These are phyloP conservation scores for Plicaturopsis crispa DNA, from an alignment of 768 basidiomycete species.

Conservation along the genomic window DNA sequence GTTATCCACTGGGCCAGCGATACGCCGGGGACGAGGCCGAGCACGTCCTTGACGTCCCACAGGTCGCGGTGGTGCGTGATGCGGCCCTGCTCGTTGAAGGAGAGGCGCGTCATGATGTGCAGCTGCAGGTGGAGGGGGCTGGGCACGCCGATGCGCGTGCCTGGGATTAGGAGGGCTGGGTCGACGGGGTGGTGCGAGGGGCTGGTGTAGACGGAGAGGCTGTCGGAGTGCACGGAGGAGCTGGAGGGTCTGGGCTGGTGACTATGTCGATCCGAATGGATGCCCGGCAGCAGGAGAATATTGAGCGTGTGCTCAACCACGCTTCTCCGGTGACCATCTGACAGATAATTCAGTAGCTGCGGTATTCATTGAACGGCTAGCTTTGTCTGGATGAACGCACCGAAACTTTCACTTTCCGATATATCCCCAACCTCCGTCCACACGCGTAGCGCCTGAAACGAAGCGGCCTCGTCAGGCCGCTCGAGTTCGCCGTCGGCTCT, in stretches of 20 bases:
- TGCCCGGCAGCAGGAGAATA: conserved; percentile 65
- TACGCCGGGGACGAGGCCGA: conserved; percentile 65
- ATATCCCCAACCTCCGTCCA: conserved; percentile 75
- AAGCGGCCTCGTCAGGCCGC: conserved; percentile 26
- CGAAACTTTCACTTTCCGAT: conserved; percentile 74
- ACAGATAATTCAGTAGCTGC: too few relatives aligned
- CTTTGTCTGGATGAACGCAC: too few relatives aligned
- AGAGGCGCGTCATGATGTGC: conserved; percentile 62
- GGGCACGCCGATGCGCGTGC: conserved; percentile 48
- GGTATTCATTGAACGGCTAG: too few relatives aligned
- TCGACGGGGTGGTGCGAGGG: conserved; percentile 24
- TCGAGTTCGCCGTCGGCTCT: conserved; percentile 16
- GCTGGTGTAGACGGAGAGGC: conserved; percentile 22
- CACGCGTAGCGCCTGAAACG: conserved; percentile 58
- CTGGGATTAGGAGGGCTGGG: conserved; percentile 49
- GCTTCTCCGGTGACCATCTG: conserved; percentile 67
- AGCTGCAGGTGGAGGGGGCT: conserved; percentile 72
- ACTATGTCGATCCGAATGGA: conserved; percentile 42
- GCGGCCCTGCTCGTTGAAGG: conserved; percentile 77
- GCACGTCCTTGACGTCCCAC: conserved; percentile 75
- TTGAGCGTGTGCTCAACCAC: conserved; percentile 79
- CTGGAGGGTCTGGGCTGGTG: conserved; percentile 24
- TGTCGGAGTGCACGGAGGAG: conserved; percentile 29
- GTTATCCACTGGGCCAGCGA: conserved; percentile 63
- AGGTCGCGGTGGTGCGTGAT: conserved; percentile 76